A percentile compares a stretch with the other conserved stretches of the same genome.
Conservation (phyloP, 768 basidiomycete genomes). For the Boletus vinaceobasis region DNA sequence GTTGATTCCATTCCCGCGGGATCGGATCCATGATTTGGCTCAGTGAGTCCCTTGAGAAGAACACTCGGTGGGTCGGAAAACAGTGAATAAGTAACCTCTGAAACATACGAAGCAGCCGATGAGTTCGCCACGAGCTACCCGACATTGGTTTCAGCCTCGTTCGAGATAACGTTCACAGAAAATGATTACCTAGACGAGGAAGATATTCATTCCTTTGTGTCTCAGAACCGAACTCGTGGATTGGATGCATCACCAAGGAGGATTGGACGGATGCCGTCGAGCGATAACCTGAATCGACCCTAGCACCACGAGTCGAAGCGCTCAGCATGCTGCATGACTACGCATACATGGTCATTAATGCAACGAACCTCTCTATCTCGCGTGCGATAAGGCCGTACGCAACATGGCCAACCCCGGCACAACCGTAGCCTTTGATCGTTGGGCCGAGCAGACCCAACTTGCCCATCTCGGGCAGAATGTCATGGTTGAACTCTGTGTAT, state of each 20-base stretch:
- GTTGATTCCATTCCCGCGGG: slow-evolving; percentile 97
- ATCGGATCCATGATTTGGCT: slow-evolving; percentile 96
- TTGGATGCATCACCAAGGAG: slow-evolving; percentile 95
- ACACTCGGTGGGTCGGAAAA: neutral
- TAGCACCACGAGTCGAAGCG: slow-evolving; percentile 25
- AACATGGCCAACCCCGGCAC: slow-evolving; percentile 87
- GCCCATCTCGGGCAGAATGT: slow-evolving; percentile 88
- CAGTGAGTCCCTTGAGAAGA: slow-evolving; percentile 77
- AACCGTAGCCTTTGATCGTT: slow-evolving; percentile 91
- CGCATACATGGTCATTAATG: neutral
- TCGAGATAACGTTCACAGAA: neutral
- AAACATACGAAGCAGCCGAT: slow-evolving; percentile 86
- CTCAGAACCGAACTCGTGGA: slow-evolving; percentile 83
- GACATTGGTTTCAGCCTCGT: slow-evolving; percentile 5
- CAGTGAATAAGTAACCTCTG: neutral
- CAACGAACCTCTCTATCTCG: slow-evolving; percentile 80
- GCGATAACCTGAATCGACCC: slow-evolving; percentile 95
- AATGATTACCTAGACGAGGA: slow-evolving; percentile 64
- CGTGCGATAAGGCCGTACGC: slow-evolving; percentile 93
- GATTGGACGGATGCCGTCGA: slow-evolving; percentile 95
- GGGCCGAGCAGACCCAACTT: slow-evolving; percentile 86
- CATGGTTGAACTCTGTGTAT: slow-evolving; percentile 65
- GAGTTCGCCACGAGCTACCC: slow-evolving; percentile 74
- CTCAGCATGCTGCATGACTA: slow-evolving; percentile 1
- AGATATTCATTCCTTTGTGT: slow-evolving; percentile 90